These are phyloP conservation scores for Vanrija sp. DNA, from an alignment of 1,284 basidiomycete genomes.

Conservation along the genomic window DNA sequence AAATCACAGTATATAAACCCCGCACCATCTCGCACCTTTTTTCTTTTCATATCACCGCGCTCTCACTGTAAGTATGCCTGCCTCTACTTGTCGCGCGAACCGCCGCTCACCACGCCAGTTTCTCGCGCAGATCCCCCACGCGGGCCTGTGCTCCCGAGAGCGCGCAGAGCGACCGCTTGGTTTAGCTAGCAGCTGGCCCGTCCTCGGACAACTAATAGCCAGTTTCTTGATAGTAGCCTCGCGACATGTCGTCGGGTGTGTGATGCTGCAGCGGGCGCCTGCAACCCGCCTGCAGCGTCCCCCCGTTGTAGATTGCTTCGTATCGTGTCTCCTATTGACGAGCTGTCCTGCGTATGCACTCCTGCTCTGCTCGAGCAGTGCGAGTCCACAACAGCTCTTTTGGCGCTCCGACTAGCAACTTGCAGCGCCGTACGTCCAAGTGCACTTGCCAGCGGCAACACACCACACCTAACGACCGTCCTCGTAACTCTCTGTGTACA, in stretches of 20 bases:
- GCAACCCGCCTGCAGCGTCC: too few relatives aligned
- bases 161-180: constrained; percentile 12
- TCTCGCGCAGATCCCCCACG: not conserved
- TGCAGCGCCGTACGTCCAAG: too few relatives aligned
- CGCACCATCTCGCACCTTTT: not conserved
- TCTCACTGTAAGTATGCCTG: not conserved
- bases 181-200: constrained; percentile 19
- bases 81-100: not conserved
- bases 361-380: too few relatives aligned
- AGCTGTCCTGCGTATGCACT: too few relatives aligned
- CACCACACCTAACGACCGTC: too few relatives aligned
- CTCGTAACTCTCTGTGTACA: too few relatives aligned
- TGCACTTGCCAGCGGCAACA: too few relatives aligned
- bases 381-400: too few relatives aligned
- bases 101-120: not conserved
- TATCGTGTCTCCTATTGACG: too few relatives aligned
- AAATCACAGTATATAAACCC: not conserved
- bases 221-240: constrained; percentile 22
- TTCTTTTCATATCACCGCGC: constrained; percentile 2
- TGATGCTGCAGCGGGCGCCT: too few relatives aligned
- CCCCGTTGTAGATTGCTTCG: too few relatives aligned
- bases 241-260: constrained; percentile 2
- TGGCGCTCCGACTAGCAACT: too few relatives aligned
- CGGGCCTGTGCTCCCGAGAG: not conserved
- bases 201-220: constrained; percentile 7